phyloP scores from a whole-genome alignment of 1,284 basidiomycete genomes.

The Cryptococcus sp. region DNA sequence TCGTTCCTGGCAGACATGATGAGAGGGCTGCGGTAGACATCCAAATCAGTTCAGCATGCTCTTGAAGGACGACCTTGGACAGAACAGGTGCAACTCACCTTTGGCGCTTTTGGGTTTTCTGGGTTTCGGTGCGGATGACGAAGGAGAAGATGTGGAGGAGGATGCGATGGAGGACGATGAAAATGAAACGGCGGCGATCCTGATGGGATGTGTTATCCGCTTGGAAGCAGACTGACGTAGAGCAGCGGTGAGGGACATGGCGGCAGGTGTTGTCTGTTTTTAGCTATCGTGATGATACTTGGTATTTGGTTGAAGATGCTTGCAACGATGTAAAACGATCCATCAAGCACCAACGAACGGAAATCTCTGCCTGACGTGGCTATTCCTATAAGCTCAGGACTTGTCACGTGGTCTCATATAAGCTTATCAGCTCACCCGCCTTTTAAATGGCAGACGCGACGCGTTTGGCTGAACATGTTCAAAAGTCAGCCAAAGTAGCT shows the following conservation, averaged over 20 bases:
- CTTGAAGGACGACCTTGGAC: neutral
- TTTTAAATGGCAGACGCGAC: neutral
- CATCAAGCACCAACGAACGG: too few species aligned
- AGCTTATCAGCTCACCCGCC: conserved; percentile 2
- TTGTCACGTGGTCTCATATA: conserved; percentile 3
- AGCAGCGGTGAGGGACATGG: neutral
- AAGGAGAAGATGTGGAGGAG: conserved; percentile 7
- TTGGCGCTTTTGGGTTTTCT: conserved; percentile 17
- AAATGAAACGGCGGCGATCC: conserved; percentile 8
- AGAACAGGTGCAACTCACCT: conserved; percentile 4
- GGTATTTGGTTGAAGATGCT: neutral
- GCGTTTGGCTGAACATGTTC: conserved; percentile 11
- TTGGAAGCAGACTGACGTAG: neutral
- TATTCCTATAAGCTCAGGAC: too few species aligned
- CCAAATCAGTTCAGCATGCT: neutral
- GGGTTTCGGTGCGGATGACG: conserved; percentile 15
- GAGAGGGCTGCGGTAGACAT: conserved; percentile 28
- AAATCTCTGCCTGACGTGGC: neutral
- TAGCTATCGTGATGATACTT: neutral
- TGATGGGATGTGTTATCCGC: conserved; percentile 3
- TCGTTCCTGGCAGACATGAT: conserved; percentile 67
- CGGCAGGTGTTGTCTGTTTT: neutral
- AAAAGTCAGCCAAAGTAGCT: conserved; percentile 2
- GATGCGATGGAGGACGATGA: conserved; percentile 14
- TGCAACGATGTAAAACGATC: neutral